These are phyloP conservation scores for Chlamydomonas incerta DNA, from an alignment of 139 green algal genomes.

Conservation along the genomic window DNA sequence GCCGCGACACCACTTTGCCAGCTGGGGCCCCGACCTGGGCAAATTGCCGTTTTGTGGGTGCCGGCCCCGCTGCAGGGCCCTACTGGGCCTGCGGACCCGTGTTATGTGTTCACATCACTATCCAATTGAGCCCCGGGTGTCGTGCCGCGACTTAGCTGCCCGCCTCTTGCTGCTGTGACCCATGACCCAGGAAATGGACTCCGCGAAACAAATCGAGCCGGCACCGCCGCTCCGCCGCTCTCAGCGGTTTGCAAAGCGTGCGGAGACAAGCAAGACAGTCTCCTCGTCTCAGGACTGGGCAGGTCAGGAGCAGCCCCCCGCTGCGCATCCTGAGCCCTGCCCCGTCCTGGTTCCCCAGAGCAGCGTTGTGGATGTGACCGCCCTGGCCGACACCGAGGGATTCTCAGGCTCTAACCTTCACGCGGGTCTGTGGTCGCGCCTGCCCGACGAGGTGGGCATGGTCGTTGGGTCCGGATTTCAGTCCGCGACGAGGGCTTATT, in stretches of 20 bases:
- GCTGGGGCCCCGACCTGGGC: no score
- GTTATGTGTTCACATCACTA: not conserved
- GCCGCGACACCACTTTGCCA: no score
- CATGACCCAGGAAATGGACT: constrained; percentile 3
- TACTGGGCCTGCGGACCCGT: no score
- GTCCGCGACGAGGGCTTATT: no score
- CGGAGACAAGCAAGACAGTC: constrained; percentile 1
- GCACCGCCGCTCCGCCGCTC: constrained; percentile 9
- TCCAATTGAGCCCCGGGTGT: not conserved
- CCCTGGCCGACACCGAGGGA: not conserved
- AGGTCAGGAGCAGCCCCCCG: not conserved
- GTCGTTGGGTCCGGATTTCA: no score
- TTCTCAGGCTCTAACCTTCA: constrained; percentile 17
- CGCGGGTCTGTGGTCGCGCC: constrained; percentile 40
- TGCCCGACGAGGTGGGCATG: constrained; percentile 52
- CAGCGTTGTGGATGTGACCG: not conserved
- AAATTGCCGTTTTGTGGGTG: no score
- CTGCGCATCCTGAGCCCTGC: not conserved
- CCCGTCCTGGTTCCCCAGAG: constrained; percentile 19
- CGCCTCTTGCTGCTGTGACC: not conserved
- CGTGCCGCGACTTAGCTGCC: not conserved
- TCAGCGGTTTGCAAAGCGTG: constrained; percentile 23
- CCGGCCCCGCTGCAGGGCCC: no score
- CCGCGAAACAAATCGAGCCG: not conserved
- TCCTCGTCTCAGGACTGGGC: constrained; percentile 14